phyloP scores from a whole-genome alignment of 2,329 filamentous ascomycete genomes.

The Calonectria hongkongensis region DNA sequence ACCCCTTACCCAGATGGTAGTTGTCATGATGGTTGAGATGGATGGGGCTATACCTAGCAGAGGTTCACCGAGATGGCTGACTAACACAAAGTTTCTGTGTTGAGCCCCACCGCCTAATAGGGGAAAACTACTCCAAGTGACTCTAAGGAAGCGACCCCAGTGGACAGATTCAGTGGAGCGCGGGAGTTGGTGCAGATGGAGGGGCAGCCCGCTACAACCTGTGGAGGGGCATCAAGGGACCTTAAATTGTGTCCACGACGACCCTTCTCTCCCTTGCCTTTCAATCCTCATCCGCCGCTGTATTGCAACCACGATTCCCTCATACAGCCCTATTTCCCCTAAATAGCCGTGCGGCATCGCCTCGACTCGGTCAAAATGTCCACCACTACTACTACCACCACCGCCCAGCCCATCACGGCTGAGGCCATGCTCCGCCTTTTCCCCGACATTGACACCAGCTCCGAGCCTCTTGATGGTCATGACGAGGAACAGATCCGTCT shows the following conservation, averaged over 20 bases:
- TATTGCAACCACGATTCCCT: conserved; percentile 21
- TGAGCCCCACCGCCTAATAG: conserved; percentile 49
- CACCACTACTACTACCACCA: conserved; percentile 64
- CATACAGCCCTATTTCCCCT: conserved; percentile 12
- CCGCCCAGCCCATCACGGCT: conserved; percentile 82
- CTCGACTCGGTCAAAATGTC: conserved; percentile 54
- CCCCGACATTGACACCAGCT: conserved; percentile 84
- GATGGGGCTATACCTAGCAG: conserved; percentile 46
- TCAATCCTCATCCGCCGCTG: conserved; percentile 26
- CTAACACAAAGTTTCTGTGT: conserved; percentile 42
- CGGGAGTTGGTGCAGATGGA: conserved; percentile 46
- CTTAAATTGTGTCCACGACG: conserved; percentile 52
- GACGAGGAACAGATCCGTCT: conserved; percentile 98
- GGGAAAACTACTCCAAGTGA: conserved; percentile 41
- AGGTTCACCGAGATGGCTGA: conserved; percentile 54
- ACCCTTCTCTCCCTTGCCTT: conserved; percentile 35
- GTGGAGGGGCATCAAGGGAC: conserved; percentile 45
- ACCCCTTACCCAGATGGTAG: neutral
- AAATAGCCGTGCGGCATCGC: neutral
- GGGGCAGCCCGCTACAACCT: conserved; percentile 49
- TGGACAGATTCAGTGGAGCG: conserved; percentile 47
- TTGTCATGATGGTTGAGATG: conserved; percentile 23
- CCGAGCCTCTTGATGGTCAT: conserved; percentile 88
- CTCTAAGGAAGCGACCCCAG: conserved; percentile 38
- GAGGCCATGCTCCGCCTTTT: conserved; percentile 92